These are phyloP conservation scores for Metschnikowia hibisci DNA, from an alignment of 805 yeast species.

Conservation along the genomic window DNA sequence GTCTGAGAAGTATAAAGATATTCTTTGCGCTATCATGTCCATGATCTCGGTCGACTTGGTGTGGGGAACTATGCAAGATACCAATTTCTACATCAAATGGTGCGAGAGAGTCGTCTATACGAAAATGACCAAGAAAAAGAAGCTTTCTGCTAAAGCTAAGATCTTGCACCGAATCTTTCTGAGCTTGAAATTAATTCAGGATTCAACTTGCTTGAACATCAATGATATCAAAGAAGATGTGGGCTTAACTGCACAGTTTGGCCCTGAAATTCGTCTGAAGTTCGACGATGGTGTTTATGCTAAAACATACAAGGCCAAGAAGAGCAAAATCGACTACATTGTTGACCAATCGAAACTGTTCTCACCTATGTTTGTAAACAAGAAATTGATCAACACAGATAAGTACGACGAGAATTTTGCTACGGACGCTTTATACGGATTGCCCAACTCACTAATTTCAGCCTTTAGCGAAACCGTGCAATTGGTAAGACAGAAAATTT, in stretches of 20 bases:
- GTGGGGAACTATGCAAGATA: conserved; percentile 88
- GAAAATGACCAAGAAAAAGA: conserved; percentile 61
- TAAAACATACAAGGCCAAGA: conserved; percentile 9
- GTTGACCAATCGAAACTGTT: conserved; percentile 20
- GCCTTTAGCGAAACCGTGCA: conserved; percentile 71
- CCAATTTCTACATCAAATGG: conserved; percentile 68
- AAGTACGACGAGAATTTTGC: conserved; percentile 57
- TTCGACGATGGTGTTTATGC: conserved; percentile 14
- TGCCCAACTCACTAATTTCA: conserved; percentile 74
- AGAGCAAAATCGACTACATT: conserved; percentile 18
- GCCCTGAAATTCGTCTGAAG: conserved; percentile 28
- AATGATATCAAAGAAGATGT: conserved; percentile 35
- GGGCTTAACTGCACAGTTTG: conserved; percentile 23
- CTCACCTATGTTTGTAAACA: conserved; percentile 40
- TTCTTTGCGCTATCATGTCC: conserved; percentile 74
- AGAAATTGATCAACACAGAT: conserved; percentile 42
- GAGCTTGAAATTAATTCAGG: conserved; percentile 70
- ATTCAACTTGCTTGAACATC: conserved; percentile 54
- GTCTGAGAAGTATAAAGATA: conserved; percentile 72
- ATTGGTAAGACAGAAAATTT: conserved; percentile 58
- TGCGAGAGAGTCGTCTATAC: conserved; percentile 72
- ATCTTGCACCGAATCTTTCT: conserved; percentile 75
- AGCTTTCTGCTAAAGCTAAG: conserved; percentile 69
- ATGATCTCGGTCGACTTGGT: conserved; percentile 87
- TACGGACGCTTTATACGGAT: conserved; percentile 77